Percentiles rank a stretch among this genome's conserved stretches.
Conservation (phyloP, 352 stramenopile genomes). For the Globisporangium iwayamae region DNA sequence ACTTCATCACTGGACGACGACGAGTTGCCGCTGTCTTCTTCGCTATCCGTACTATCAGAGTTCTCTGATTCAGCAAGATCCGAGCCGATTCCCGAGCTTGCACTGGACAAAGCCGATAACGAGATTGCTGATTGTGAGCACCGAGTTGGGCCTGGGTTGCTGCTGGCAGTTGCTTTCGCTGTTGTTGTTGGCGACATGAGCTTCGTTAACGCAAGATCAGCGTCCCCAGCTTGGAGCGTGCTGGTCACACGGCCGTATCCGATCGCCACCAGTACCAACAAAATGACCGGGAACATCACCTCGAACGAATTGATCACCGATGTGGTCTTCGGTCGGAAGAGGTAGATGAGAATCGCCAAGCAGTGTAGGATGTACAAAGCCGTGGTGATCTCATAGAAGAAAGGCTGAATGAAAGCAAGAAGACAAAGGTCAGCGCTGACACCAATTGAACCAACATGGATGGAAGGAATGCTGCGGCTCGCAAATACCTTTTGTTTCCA, state of each 20-base stretch:
- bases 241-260: constrained; percentile 78
- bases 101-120: constrained; percentile 15
- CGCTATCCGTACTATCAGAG: constrained; percentile 72
- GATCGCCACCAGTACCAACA: constrained; percentile 63
- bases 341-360: constrained; percentile 42
- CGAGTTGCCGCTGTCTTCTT: constrained; percentile 72
- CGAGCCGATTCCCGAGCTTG: constrained; percentile 42
- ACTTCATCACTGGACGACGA: constrained; percentile 71
- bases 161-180: constrained; percentile 23
- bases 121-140: constrained; percentile 19
- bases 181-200: constrained; percentile 52
- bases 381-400: constrained; percentile 61
- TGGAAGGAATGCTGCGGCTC: background rate
- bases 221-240: constrained; percentile 57
- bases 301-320: constrained; percentile 68
- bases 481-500: constrained; percentile 62
- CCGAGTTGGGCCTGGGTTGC: constrained; percentile 9
- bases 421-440: background rate
- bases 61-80: constrained; percentile 74
- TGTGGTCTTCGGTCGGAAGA: constrained; percentile 39
- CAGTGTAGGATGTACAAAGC: constrained; percentile 57
- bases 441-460: background rate
- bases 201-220: constrained; percentile 41
- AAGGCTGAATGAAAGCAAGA: constrained; percentile 24
- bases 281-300: constrained; percentile 49